Base-by-base conservation (phyloP, 208 protist species). In the Crithidia expoeki region DNA sequence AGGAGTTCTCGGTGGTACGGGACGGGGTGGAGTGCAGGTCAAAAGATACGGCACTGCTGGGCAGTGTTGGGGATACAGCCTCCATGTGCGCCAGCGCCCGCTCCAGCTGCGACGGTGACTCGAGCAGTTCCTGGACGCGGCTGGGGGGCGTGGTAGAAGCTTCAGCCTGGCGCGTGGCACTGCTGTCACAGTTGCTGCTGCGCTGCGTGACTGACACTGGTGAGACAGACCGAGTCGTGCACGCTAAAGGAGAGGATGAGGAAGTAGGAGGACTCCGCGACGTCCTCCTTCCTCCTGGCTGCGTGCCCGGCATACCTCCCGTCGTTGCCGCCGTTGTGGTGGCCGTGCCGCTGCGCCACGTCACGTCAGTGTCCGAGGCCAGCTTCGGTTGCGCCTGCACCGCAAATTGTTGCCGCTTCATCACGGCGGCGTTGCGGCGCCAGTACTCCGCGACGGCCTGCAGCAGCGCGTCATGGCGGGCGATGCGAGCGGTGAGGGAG, bases 361-460 rank as follows among this genome's bases (percentile, higher is more conserved):
- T 57, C 19, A 67, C 61, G 23, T 10, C 47, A 2, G 33, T 5
- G 23, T 14, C 23, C 1, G 47, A 67, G 9, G 14, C 21, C 6
- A 11, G 27, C 44, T 60, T 36, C 47, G 66, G 74, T 27, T 75
- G 68, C 68, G 64, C 21, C 60, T 70, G 74, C 47, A 71, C 64
- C 10, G 66, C 64, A 53, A 72, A 77, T 28, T 67, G 58, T 32
- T 61, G 57, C 14, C 70, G 75, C 44, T 74, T 64, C 36, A 89
- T 66, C 17, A 74, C 68, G 12, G 60, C 65, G 2, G 74, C 82
- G 57, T 90, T 90, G 49, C 68, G 78, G 5, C 79, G 75, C 87
- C 87, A 93, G 73, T 93, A 93, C 60, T 80, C 75, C 2, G 71
- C 63, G 14, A 84, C 80, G 14, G 49, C 58, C 14, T 78, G 55